Evolutionary conservation across 2,329 filamentous ascomycete genomes (phyloP).

Genomic region (Exophiala spinifera): DNA sequence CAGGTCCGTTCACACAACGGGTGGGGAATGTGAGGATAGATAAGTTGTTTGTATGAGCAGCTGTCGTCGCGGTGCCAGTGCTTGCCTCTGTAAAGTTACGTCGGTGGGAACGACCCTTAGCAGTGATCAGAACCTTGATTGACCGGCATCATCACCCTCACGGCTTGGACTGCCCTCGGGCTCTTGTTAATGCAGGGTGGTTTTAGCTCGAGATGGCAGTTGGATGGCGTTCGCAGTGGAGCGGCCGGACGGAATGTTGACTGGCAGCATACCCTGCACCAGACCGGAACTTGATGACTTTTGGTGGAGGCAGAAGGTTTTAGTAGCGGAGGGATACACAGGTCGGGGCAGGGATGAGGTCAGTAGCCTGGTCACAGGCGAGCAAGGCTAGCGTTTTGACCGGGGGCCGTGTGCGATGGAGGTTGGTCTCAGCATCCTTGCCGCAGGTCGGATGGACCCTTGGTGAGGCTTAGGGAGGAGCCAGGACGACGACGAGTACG

Average conservation of each 20-base stretch:
- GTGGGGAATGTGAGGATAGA: slow-evolving; percentile 25
- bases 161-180: slow-evolving; percentile 5
- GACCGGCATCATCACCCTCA: slow-evolving; percentile 20
- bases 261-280: slow-evolving; percentile 12
- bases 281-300: slow-evolving; percentile 19
- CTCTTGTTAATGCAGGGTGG: slow-evolving; percentile 14
- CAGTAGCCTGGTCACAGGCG: background rate
- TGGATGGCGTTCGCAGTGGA: slow-evolving; percentile 17
- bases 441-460: slow-evolving; percentile 6
- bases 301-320: slow-evolving; percentile 10
- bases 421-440: slow-evolving; percentile 1
- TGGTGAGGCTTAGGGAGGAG: slow-evolving; percentile 20
- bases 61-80: background rate
- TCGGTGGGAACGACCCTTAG: slow-evolving; percentile 21
- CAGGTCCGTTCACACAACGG: slow-evolving; percentile 7
- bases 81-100: slow-evolving; percentile 14
- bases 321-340: background rate
- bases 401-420: background rate
- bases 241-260: slow-evolving; percentile 7
- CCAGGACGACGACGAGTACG: slow-evolving; percentile 3
- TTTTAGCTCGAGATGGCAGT: slow-evolving; percentile 12
- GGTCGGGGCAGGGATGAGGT: background rate
- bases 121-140: slow-evolving; percentile 6
- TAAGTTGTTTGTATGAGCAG: slow-evolving; percentile 22
- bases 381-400: background rate